Evolutionary conservation across 495 filamentous ascomycete species (phyloP), one percentile per base, ranked within the genome.

Genomic region (Penicillium crystallinum): DNA sequence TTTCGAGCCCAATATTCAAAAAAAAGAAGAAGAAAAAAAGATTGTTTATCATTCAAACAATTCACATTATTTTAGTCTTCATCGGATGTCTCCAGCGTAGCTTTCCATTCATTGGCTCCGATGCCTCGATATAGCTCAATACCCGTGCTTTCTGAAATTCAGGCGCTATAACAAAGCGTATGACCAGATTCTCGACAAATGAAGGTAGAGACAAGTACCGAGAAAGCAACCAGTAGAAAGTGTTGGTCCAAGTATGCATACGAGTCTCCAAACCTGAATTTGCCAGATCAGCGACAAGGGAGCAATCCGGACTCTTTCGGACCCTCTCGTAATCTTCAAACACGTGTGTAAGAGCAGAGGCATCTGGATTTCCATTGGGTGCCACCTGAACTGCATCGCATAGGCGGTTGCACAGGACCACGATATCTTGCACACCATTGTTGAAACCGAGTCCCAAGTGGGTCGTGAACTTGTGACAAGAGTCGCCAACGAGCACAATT

Each of bases 391-490:
- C 17, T 10, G 38, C 33, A 23, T 34, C 25, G 10, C 52, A 46
- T 2, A 73, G 54, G n/a, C 58, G 27, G 46, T 73, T 73, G 37
- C 65, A 66, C 2, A 75, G 60, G 12, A 63, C 63, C 19, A 68
- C 59, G 1, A 66, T 57, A 51, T 72, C 68, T 35, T 69, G 56
- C 33, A 75, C 54, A 8, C 68, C 67, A 31, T 59, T 53, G 45
- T 67, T 71, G 22, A 63, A 66, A 10, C 70, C 70, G 12, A 64
- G 63, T 0, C 66, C 70, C 10, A 55, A 44, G 44, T 66, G 55
- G 6, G 59, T 53, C 2, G 60, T 66, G 19, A 62, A 46, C 42
- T 61, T 61, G 42, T 67, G 64, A 35, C 57, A 60, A 3, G 61
- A 52, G 50, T 67, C 64, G 2, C 64, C 64, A 0, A 51, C 57